phyloP scores from a whole-genome alignment of 352 stramenopile species.

The Phytophthora quininea region DNA sequence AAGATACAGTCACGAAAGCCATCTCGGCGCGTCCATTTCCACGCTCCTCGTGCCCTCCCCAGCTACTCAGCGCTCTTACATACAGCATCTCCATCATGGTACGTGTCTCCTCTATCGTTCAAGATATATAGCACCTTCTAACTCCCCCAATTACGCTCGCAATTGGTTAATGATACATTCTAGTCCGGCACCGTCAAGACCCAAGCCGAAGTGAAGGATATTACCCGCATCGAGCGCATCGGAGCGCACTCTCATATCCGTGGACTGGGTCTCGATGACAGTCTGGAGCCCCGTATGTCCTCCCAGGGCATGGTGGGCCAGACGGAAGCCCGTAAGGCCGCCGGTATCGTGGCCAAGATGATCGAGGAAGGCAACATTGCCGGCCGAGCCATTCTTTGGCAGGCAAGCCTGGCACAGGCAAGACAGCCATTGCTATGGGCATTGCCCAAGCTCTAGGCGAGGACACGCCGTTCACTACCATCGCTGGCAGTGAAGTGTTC shows the following conservation, averaged over 20 bases:
- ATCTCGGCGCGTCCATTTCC: not conserved
- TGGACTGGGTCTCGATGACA: conserved; percentile 97
- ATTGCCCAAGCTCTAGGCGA: conserved; percentile 97
- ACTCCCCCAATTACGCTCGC: not conserved
- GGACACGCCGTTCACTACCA: conserved; percentile 98
- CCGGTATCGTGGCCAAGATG: conserved; percentile 98
- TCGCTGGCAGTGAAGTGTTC: conserved; percentile 98
- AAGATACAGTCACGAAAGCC: conserved; percentile 20
- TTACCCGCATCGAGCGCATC: conserved; percentile 98
- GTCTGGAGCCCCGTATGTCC: conserved; percentile 92
- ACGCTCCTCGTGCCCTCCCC: not conserved
- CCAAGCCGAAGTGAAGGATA: conserved; percentile 94
- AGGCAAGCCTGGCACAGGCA: conserved; percentile 96
- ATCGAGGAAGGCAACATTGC: conserved; percentile 99
- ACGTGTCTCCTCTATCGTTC: not conserved
- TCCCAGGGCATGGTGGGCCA: conserved; percentile 98
- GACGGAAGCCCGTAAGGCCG: conserved; percentile 91
- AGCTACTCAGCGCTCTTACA: not conserved
- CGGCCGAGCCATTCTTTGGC: conserved; percentile 96
- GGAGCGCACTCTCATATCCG: conserved; percentile 99
- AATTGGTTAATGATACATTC: not conserved
- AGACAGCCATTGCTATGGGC: conserved; percentile 98
- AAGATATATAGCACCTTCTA: not conserved
- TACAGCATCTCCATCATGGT: conserved; percentile 11
- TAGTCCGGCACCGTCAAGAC: conserved; percentile 78